phyloP scores from a whole-genome alignment of 257 asterid genomes.

The Solanum etuberosum region DNA sequence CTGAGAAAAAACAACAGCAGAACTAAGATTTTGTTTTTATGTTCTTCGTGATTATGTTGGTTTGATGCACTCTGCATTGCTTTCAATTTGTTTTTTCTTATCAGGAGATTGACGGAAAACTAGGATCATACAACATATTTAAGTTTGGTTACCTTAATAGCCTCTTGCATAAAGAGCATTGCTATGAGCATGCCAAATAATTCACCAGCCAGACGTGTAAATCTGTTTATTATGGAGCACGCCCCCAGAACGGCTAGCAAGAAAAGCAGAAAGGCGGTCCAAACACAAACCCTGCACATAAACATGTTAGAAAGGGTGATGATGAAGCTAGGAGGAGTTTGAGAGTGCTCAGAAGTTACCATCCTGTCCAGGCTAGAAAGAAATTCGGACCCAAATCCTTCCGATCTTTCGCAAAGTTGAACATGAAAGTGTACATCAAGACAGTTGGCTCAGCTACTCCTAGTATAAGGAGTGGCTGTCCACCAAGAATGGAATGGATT shows the following conservation, averaged over 20 bases:
- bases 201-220: slow-evolving; percentile 96
- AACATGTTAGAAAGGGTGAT: slow-evolving; percentile 2
- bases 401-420: slow-evolving; percentile 72
- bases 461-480: slow-evolving; percentile 88
- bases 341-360: slow-evolving; percentile 33
- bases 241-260: slow-evolving; percentile 92
- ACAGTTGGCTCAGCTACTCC: slow-evolving; percentile 99
- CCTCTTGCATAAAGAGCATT: slow-evolving; percentile 98
- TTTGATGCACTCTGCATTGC: background rate
- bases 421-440: slow-evolving; percentile 95
- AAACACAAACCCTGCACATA: slow-evolving; percentile 78
- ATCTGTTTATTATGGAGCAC: slow-evolving; percentile 85
- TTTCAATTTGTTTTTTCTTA: background rate
- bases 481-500: slow-evolving; percentile 83
- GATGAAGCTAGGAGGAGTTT: slow-evolving; percentile 4
- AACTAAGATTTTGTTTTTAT: background rate
- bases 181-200: slow-evolving; percentile 90
- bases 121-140: background rate
- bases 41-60: background rate
- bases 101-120: background rate
- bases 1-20: background rate
- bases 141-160: slow-evolving; percentile 63
- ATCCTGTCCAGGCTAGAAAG: slow-evolving; percentile 90
- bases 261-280: slow-evolving; percentile 92
- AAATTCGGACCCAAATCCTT: slow-evolving; percentile 68